Conservation (phyloP, 495 filamentous ascomycete genomes). For the Podospora didyma region DNA sequence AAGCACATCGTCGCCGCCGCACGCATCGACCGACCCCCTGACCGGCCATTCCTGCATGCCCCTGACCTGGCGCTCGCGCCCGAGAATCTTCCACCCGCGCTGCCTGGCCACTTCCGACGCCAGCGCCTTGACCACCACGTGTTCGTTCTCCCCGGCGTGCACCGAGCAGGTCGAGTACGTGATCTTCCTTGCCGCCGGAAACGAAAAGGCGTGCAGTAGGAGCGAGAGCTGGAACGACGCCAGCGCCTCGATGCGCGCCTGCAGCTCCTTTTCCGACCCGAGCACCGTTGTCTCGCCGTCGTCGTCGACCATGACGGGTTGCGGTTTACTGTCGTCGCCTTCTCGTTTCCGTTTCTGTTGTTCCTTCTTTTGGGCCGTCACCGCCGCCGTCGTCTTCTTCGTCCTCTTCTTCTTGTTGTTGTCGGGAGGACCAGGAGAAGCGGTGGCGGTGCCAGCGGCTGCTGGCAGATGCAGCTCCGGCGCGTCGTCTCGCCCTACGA, state of each 20-base stretch:
- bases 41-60: conserved; percentile 69
- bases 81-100: conserved; percentile 72
- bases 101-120: conserved; percentile 57
- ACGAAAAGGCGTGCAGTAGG: conserved; percentile 76
- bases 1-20: conserved; percentile 38
- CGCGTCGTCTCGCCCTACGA: conserved; percentile 78
- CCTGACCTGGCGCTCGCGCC: conserved; percentile 62
- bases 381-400: not conserved
- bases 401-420: not conserved
- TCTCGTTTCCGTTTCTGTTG: conserved; percentile 35
- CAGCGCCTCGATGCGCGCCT: conserved; percentile 62
- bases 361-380: conserved; percentile 8
- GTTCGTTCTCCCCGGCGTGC: conserved; percentile 81
- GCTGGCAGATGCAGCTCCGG: conserved; percentile 54
- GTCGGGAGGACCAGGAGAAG: not conserved
- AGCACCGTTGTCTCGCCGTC: conserved; percentile 42
- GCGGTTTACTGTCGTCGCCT: conserved; percentile 26
- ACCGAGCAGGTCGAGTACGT: conserved; percentile 93
- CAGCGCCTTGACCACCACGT: conserved; percentile 69
- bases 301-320: conserved; percentile 41
- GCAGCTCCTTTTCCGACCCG: conserved; percentile 38
- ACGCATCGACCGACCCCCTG: conserved; percentile 65
- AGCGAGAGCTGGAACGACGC: conserved; percentile 74
- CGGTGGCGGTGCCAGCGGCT: conserved; percentile 31
- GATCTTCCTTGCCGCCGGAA: conserved; percentile 71